Conservation (phyloP, 768 basidiomycete genomes). For the Porphyrellus cyaneotinctus region DNA sequence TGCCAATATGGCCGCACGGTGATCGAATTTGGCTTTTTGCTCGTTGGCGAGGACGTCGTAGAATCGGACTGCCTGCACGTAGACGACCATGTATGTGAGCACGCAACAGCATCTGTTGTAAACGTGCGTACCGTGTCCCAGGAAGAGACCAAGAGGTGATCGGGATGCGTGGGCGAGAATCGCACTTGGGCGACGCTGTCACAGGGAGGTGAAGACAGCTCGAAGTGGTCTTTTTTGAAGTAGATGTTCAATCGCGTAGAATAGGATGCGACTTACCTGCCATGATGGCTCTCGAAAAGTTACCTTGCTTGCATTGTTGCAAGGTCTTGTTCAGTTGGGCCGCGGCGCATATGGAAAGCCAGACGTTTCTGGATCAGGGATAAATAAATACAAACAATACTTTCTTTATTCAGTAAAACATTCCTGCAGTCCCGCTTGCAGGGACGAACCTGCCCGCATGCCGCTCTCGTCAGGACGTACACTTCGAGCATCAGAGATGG, state of each 20-base stretch:
- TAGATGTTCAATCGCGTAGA: background rate
- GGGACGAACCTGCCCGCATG: no score
- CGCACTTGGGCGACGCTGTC: conserved; percentile 80
- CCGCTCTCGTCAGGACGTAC: conserved; percentile 32
- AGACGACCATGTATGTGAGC: conserved; percentile 18
- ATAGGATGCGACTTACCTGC: conserved; percentile 11
- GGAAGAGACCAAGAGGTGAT: conserved; percentile 76
- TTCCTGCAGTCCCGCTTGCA: no score
- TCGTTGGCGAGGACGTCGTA: conserved; percentile 55
- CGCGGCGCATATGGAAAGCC: no score
- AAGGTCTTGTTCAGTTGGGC: no score
- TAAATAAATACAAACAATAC: no score
- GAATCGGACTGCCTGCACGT: conserved; percentile 51
- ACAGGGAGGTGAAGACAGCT: conserved; percentile 67
- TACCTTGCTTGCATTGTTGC: no score
- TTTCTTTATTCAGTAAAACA: no score
- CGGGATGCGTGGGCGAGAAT: conserved; percentile 77
- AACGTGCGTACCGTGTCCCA: conserved; percentile 71
- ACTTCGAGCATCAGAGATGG: conserved; percentile 47
- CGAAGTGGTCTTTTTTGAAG: conserved; percentile 34
- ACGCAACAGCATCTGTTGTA: conserved; percentile 14
- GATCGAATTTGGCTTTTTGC: conserved; percentile 78
- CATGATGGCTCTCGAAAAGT: no score
- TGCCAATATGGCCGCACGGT: conserved; percentile 85
- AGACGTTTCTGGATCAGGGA: no score